Base-by-base conservation (phyloP, 139 green algal species). In the Volvox africanus region DNA sequence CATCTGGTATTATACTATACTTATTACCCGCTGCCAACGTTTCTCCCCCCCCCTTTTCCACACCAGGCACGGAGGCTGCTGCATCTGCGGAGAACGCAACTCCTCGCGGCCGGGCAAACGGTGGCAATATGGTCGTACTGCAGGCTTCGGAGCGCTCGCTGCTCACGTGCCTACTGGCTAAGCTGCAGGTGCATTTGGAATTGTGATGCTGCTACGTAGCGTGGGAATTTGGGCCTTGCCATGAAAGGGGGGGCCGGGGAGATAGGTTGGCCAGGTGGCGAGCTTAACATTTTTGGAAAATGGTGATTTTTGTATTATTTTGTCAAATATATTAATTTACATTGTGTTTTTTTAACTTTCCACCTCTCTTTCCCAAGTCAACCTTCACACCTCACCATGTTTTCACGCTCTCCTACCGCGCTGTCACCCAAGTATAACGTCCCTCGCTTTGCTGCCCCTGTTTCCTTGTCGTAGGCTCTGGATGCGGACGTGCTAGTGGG, bases 401-500 rank as follows among this genome's bases (percentile, higher is more conserved):
- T 19, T 19, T 69, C 62, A 26, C 19, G 17, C 62, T 19, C 68
- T 32, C 68, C 68, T 77, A 22, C 68, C 68, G 22, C 68, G 21
- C 68, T 9, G 22, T 77, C 68, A 22, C n/a, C n/a, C n/a, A n/a
- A n/a, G n/a, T n/a, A n/a, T n/a, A n/a, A n/a, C n/a, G 11, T 28
- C 11, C 67, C 22, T 32, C 67, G 2, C 16, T 36, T 35, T 62
- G 11, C 32, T 86, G 80, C 5, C 32, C 28, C 50, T 6, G 3
- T 21, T 73, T 1, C 80, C 77, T 21, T 30, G 0, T 35, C n/a
- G n/a, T 84, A 92, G 36, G 68, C 69, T 0, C 85, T 99, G 22
- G 98, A 99, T 89, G 93, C 97, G 9, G 98, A 99, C 93, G 97
- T 99, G 81, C 89, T 99, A 32, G 97, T 99, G 44, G 98, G 98